A percentile compares a stretch with the other conserved stretches of the same genome.
These are phyloP conservation scores for Hemisphaericaspora xylofermentans DNA, from an alignment of 1,139 yeast genomes.

Conservation along the genomic window DNA sequence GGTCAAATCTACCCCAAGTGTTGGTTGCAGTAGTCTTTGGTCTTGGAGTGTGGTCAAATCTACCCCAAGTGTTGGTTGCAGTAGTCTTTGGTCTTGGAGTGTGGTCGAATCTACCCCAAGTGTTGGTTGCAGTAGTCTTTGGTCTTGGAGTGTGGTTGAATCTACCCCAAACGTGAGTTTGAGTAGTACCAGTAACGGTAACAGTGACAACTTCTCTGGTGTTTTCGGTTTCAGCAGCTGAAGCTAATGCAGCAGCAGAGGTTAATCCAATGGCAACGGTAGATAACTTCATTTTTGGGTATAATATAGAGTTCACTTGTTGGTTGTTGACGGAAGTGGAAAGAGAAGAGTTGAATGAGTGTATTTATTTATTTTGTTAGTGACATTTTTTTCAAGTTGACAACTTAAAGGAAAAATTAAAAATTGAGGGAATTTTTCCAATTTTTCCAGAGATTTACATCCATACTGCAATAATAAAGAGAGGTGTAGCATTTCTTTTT, in stretches of 20 bases:
- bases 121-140: conserved; percentile 13
- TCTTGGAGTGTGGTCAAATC: conserved; percentile 37
- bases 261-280: conserved; percentile 22
- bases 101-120: conserved; percentile 46
- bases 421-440: not conserved
- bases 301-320: not conserved
- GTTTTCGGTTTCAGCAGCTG: conserved; percentile 17
- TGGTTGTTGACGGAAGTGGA: not conserved
- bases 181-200: conserved; percentile 17
- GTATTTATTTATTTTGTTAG: not conserved
- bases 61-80: conserved; percentile 33
- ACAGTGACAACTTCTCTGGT: conserved; percentile 18
- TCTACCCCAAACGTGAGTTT: conserved; percentile 32
- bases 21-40: conserved; percentile 38
- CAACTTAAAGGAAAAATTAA: not conserved
- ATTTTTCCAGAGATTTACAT: not conserved
- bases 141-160: conserved; percentile 45
- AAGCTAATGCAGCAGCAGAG: conserved; percentile 20
- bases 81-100: conserved; percentile 30
- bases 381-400: too few relatives aligned
- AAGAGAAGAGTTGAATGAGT: not conserved
- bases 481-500: not conserved
- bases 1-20: conserved; percentile 42
- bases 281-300: conserved; percentile 21
- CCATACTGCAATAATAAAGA: conserved; percentile 1